Base-by-base conservation (phyloP, 2,329 filamentous ascomycete species). In the Aspergillus sclerotialis region DNA sequence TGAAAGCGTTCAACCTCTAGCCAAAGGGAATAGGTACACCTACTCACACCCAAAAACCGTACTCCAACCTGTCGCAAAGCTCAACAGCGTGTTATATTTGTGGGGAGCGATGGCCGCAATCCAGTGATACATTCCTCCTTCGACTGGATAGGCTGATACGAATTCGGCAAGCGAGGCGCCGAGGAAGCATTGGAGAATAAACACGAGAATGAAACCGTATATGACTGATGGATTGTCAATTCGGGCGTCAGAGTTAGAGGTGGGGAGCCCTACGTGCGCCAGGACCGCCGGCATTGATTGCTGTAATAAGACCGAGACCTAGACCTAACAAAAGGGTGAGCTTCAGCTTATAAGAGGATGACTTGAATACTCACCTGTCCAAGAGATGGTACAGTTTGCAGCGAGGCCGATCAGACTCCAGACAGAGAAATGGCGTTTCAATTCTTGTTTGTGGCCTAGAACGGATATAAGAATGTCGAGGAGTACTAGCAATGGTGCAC, bases 101-200 rank as follows among this genome's bases (percentile, higher is more conserved):
- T 50, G 55, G 0, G 68, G 68, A 3, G 68, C 65, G 16, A 72
- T 58, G 1, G 64, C 65, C 5, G 67, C 67, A 25, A 69, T 67
- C 69, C 69, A 72, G 44, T 70, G 68, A 36, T 72, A 72, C 65
- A 69, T 69, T 28, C 68, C 68, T 14, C 68, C 69, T 33, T 65
- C 63, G 7, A 65, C 68, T 4, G 69, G 69, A 37, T 70, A 70
- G 2, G 64, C 63, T 3, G 65, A 69, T 7, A 69, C 66, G 34
- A 72, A 64, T 41, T 72, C 68, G 7, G 65, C 64, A 13, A 70
- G 49, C 0, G 67, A 69, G 4, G 64, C 60, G 18, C 59, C 67
- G 18, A 70, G 48, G 37, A 69, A 70, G 24, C 57, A 64, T 29
- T 69, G 67, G 23, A 71, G 57, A 21, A 69, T 56, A 1, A 65